Conservation (phyloP, 805 yeast genomes). For the Teunomyces pallodes region DNA sequence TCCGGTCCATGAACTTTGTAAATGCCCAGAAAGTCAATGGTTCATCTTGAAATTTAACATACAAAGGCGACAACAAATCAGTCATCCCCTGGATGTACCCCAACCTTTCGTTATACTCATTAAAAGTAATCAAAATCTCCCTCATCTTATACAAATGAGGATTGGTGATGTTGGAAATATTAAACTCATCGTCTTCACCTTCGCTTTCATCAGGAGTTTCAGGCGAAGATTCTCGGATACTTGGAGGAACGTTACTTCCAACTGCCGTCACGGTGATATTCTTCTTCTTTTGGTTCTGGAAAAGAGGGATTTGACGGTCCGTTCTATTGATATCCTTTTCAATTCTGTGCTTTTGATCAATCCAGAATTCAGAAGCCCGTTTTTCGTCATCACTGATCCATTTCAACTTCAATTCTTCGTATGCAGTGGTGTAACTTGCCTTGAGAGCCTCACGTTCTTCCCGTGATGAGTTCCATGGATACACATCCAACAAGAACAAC, state of each 20-base stretch:
- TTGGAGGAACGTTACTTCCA: slow-evolving; percentile 7
- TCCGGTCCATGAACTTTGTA: slow-evolving; percentile 81
- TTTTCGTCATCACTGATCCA: slow-evolving; percentile 61
- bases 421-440: slow-evolving; percentile 56
- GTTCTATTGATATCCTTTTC: slow-evolving; percentile 93
- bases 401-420: slow-evolving; percentile 61
- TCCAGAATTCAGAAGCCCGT: slow-evolving; percentile 65
- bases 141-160: slow-evolving; percentile 70
- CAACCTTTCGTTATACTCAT: slow-evolving; percentile 74
- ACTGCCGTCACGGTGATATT: slow-evolving; percentile 26
- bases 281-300: slow-evolving; percentile 46
- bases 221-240: slow-evolving; percentile 26
- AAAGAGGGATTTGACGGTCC: slow-evolving; percentile 73
- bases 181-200: slow-evolving; percentile 45
- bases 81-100: slow-evolving; percentile 99
- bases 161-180: slow-evolving; percentile 65
- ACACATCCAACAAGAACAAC: slow-evolving; percentile 80
- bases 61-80: slow-evolving; percentile 85
- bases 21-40: slow-evolving; percentile 86
- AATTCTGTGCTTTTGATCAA: slow-evolving; percentile 84
- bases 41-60: slow-evolving; percentile 65
- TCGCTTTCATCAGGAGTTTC: slow-evolving; percentile 36
- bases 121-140: slow-evolving; percentile 80
- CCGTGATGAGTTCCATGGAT: slow-evolving; percentile 80
- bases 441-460: slow-evolving; percentile 63